Evolutionary conservation across 2,329 filamentous ascomycete species (phyloP).

Genomic region (Aspergillus fijiensis): DNA sequence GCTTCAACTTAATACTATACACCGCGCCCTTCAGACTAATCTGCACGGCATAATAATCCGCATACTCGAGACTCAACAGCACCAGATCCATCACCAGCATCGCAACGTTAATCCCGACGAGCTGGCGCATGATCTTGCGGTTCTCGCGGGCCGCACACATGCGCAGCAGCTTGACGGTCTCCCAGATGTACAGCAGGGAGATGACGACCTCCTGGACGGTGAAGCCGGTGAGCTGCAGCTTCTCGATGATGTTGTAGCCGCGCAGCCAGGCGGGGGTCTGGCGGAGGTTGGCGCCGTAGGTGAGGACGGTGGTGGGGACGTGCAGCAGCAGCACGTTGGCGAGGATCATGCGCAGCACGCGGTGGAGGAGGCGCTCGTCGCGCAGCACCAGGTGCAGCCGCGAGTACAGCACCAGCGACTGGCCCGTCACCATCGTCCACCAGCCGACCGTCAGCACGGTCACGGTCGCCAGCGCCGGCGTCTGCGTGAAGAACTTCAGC

Average conservation of each 20-base stretch:
- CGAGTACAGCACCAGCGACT: slow-evolving; percentile 62
- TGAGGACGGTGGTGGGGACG: slow-evolving; percentile 55
- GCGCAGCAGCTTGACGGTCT: slow-evolving; percentile 51
- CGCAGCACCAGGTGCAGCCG: slow-evolving; percentile 60
- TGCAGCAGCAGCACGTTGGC: slow-evolving; percentile 55
- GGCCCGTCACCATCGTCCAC: slow-evolving; percentile 62
- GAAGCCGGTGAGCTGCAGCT: slow-evolving; percentile 48
- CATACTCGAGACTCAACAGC: slow-evolving; percentile 43
- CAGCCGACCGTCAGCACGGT: slow-evolving; percentile 55
- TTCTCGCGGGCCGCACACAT: slow-evolving; percentile 29
- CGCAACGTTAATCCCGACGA: slow-evolving; percentile 48
- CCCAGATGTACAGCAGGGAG: slow-evolving; percentile 54
- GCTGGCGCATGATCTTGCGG: slow-evolving; percentile 44
- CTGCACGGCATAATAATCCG: slow-evolving; percentile 42
- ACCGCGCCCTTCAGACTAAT: slow-evolving; percentile 43
- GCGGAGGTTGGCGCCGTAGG: slow-evolving; percentile 45
- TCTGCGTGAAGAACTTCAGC: slow-evolving; percentile 40
- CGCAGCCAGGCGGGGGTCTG: slow-evolving; percentile 29
- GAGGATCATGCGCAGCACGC: slow-evolving; percentile 59
- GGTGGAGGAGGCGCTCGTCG: slow-evolving; percentile 49
- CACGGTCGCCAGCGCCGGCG: slow-evolving; percentile 34
- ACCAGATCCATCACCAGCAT: slow-evolving; percentile 50
- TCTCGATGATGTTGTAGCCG: slow-evolving; percentile 49
- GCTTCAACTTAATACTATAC: slow-evolving; percentile 47
- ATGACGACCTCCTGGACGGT: slow-evolving; percentile 49